phyloP scores from a whole-genome alignment of 257 asterid species.

The Solanum corneliomulleri region DNA sequence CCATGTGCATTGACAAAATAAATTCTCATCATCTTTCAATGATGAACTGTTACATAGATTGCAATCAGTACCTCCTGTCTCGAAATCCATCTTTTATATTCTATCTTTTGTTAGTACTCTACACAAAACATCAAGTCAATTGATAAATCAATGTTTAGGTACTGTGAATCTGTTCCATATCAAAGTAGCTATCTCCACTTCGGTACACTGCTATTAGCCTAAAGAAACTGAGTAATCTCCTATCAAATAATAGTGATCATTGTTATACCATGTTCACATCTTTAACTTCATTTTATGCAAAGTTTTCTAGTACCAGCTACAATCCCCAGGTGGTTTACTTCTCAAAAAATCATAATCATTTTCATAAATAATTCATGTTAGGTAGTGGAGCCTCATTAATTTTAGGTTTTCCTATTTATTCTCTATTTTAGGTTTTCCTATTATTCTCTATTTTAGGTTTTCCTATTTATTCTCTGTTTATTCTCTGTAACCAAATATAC shows the following conservation, averaged over 20 bases:
- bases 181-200: background rate
- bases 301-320: background rate
- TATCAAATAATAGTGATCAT: background rate
- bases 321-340: background rate
- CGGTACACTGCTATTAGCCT: background rate
- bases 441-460: too few relatives aligned
- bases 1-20: background rate
- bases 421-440: too few relatives aligned
- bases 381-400: too few relatives aligned
- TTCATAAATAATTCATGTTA: background rate
- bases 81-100: background rate
- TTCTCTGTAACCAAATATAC: too few relatives aligned
- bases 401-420: too few relatives aligned
- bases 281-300: background rate
- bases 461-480: too few relatives aligned
- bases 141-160: background rate
- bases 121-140: background rate
- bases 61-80: background rate
- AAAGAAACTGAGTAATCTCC: background rate
- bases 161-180: background rate
- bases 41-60: background rate
- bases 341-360: background rate
- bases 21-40: too few relatives aligned
- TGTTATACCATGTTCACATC: background rate
- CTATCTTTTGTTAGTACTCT: background rate